phyloP scores from a whole-genome alignment of 176 grass and related monocot species.

The Carex myosuroides region DNA sequence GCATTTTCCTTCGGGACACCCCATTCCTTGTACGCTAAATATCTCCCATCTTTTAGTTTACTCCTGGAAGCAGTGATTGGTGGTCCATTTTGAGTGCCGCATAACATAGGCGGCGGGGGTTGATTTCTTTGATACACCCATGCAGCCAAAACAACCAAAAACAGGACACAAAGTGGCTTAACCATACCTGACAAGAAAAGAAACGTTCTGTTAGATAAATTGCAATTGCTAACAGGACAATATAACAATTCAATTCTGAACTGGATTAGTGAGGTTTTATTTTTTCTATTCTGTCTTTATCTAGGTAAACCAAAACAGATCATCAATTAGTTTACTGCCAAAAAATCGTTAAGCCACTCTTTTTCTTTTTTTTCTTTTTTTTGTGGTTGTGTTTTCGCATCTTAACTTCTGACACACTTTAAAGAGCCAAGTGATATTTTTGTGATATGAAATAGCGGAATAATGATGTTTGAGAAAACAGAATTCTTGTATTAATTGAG shows the following conservation, averaged over 20 bases:
- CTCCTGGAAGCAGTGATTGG: constrained; percentile 20
- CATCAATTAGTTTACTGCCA: too few species aligned
- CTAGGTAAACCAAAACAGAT: too few species aligned
- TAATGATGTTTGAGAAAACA: too few species aligned
- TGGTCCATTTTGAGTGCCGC: constrained; percentile 27
- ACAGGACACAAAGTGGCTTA: neutral
- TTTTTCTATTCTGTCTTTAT: neutral
- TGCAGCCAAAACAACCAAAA: neutral
- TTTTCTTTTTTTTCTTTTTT: too few species aligned
- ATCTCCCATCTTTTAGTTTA: constrained; percentile 37
- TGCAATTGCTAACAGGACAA: neutral
- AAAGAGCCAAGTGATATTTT: too few species aligned
- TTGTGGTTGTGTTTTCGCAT: too few species aligned
- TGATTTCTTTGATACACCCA: constrained; percentile 23
- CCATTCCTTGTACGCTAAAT: constrained; percentile 37
- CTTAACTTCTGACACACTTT: too few species aligned
- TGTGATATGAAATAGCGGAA: too few species aligned
- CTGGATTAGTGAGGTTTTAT: neutral
- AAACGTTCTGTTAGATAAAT: neutral
- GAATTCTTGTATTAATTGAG: too few species aligned
- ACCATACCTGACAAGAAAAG: constrained; percentile 8
- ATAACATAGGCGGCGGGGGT: constrained; percentile 22
- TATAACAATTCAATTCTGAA: neutral
- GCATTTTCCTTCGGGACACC: constrained; percentile 37
- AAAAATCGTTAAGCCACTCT: too few species aligned